Base-by-base conservation (phyloP, 164 flowering plant species). In the Stephania japonica region DNA sequence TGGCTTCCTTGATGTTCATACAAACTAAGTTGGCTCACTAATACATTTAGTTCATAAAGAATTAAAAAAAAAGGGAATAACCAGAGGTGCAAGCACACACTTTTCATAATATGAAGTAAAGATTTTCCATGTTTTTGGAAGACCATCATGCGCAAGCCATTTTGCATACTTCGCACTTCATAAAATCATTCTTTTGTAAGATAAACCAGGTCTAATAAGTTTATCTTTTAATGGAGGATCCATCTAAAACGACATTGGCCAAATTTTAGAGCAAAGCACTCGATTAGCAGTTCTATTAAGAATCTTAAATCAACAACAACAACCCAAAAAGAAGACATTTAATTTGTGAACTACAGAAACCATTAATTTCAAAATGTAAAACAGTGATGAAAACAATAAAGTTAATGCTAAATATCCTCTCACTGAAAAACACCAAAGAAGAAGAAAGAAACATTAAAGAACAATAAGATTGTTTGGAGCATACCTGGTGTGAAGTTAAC, bases 401-500 rank as follows among this genome's bases (percentile, higher is more conserved):
- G 64, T 19, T 67, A 67, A 38, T 67, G 23, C 69, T 67, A 7
- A 56, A 2, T 56, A 19, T n/a, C n/a, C 62, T 16, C 21, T 5
- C 9, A 0, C 26, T 26, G 32, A 24, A 5, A 27, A 66, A 19
- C 69, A 66, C 18, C 24, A 7, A 62, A 63, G 21, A 69, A 44
- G 41, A 64, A 38, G 25, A 27, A 44, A 50, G n/a, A 47, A 47
- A 13, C 7, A 49, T 14, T 49, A 26, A 73, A 59, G 11, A 65
- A 56, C 42, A 50, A 18, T 65, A 14, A 71, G 24, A n/a, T 7
- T 42, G 19, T 7, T 72, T 69, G 19, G 26, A 70, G 75, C 80
- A 65, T 72, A 91, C 98, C 98, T 95, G 99, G 84, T 95, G 90
- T 42, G 96, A 85, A 73, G 84, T 89, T 73, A 95, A 70, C 78